These are phyloP conservation scores for Dothistroma septosporum DNA, from an alignment of 2,329 filamentous ascomycete genomes.

Conservation along the genomic window DNA sequence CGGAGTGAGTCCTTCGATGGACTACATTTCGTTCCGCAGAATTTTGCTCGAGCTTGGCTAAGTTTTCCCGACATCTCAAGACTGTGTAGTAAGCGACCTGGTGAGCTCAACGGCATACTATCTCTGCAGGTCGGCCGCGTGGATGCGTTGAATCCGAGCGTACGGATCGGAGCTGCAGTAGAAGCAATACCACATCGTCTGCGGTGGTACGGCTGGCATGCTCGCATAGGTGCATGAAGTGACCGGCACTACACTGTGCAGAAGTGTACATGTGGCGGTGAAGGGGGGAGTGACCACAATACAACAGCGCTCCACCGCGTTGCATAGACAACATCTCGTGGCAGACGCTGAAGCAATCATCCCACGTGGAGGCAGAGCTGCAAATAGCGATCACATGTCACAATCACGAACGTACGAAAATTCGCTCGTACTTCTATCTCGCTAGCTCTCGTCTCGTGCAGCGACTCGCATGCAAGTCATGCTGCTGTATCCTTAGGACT, in stretches of 20 bases:
- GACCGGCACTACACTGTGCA: background rate
- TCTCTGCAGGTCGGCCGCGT: too few relatives aligned
- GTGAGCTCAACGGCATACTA: too few relatives aligned
- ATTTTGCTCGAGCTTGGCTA: too few relatives aligned
- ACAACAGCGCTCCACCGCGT: too few relatives aligned
- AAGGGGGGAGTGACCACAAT: background rate
- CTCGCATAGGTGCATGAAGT: background rate
- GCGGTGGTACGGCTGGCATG: background rate
- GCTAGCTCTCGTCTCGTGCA: background rate
- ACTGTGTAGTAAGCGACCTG: too few relatives aligned
- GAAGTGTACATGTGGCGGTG: background rate
- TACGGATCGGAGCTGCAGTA: background rate
- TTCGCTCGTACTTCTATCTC: background rate
- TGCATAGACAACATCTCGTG: background rate
- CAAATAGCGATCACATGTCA: background rate
- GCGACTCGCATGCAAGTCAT: background rate
- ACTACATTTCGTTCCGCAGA: too few relatives aligned
- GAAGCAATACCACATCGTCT: background rate
- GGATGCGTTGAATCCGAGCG: too few relatives aligned
- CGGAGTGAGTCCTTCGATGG: too few relatives aligned
- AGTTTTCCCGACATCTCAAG: too few relatives aligned
- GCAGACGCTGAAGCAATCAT: background rate
- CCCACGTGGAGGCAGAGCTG: background rate
- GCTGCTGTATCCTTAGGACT: constrained; percentile 7
- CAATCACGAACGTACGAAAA: background rate